These are phyloP conservation scores for Elsinoe arachidis DNA, from an alignment of 2,329 filamentous ascomycete species.

Conservation along the genomic window DNA sequence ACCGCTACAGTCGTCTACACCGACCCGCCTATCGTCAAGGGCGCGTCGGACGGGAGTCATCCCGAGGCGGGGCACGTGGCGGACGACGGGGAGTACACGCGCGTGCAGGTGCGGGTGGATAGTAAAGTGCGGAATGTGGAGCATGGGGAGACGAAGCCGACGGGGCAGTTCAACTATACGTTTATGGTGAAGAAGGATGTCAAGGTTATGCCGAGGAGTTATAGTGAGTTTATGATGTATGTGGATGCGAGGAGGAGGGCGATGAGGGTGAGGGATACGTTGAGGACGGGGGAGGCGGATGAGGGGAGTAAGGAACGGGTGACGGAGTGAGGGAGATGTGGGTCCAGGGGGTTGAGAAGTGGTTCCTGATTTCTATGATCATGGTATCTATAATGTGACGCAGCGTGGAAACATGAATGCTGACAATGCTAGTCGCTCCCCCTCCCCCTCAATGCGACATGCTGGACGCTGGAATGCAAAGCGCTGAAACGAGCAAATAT, in stretches of 20 bases:
- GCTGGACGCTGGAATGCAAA: conserved; percentile 6
- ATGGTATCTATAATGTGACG: background rate
- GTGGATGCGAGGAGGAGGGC: conserved; percentile 52
- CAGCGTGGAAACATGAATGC: background rate
- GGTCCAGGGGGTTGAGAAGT: background rate
- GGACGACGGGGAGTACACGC: conserved; percentile 37
- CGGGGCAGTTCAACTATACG: conserved; percentile 69
- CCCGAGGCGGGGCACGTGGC: conserved; percentile 30
- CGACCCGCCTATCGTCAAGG: conserved; percentile 47
- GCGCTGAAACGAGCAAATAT: background rate
- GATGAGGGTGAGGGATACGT: conserved; percentile 41
- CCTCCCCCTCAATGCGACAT: background rate
- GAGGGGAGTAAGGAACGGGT: conserved; percentile 22
- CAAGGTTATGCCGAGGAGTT: conserved; percentile 56
- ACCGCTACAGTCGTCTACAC: conserved; percentile 64
- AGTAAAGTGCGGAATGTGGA: conserved; percentile 65
- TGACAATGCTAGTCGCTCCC: background rate
- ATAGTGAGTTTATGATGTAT: conserved; percentile 58
- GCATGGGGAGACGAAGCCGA: conserved; percentile 57
- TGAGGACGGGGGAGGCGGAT: conserved; percentile 25
- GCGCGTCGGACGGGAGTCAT: conserved; percentile 27
- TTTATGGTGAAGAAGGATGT: conserved; percentile 58
- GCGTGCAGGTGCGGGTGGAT: conserved; percentile 62
- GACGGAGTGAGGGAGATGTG: conserved; percentile 21
- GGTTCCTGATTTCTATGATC: background rate